Percentiles rank a stretch among this genome's conserved stretches.
phyloP scores from a whole-genome alignment of 75 land plant genomes.

The Cryptomeria japonica region DNA sequence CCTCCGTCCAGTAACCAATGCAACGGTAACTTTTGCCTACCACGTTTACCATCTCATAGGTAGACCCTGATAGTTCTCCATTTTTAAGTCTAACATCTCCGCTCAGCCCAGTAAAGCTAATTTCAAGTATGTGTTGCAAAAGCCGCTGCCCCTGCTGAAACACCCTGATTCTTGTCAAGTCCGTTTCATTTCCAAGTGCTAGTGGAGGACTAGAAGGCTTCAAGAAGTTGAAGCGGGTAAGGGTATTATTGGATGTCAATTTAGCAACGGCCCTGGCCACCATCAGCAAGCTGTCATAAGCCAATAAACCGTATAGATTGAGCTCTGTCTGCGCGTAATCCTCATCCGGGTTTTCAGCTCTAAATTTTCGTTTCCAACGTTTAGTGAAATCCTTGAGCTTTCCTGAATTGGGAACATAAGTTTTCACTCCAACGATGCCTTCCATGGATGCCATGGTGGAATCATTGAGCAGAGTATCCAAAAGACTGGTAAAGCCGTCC shows the following conservation, averaged over 20 bases:
- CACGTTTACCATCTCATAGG: slow-evolving; percentile 34
- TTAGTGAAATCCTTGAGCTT: slow-evolving; percentile 2
- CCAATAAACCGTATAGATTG: slow-evolving; percentile 28
- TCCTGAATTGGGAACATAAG: background rate
- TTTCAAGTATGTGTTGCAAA: background rate
- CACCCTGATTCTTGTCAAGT: no score
- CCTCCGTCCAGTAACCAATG: slow-evolving; percentile 30
- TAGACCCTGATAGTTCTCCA: slow-evolving; percentile 8
- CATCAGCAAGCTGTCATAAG: slow-evolving; percentile 37
- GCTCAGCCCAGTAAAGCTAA: background rate
- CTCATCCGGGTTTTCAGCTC: slow-evolving; percentile 16
- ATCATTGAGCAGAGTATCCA: slow-evolving; percentile 16
- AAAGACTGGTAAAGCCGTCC: slow-evolving; percentile 12
- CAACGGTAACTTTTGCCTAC: slow-evolving; percentile 17
- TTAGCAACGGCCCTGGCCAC: slow-evolving; percentile 12
- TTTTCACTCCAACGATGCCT: slow-evolving; percentile 23
- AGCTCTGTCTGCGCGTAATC: slow-evolving; percentile 9
- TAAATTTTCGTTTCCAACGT: background rate
- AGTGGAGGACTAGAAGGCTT: background rate
- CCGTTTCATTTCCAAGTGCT: no score
- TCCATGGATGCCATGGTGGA: slow-evolving; percentile 21
- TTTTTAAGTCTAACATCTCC: background rate
- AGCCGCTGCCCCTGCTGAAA: background rate
- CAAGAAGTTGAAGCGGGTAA: background rate
- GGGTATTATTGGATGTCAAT: background rate